Evolutionary conservation across 23 red algal species (phyloP).

Genomic region (Porphyridium purpureum): DNA sequence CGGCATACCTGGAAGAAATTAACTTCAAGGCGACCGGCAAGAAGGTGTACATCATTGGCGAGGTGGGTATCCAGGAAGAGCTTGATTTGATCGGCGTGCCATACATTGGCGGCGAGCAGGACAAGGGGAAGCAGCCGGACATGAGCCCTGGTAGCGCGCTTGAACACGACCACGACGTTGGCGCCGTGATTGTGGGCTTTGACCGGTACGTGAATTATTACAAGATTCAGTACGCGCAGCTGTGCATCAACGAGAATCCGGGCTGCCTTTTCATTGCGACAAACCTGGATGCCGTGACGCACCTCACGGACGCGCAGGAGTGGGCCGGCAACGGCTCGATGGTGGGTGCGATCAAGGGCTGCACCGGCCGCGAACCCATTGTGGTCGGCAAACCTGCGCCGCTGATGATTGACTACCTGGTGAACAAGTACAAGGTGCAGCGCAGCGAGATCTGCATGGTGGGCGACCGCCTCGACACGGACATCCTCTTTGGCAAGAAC

Average conservation of each 20-base stretch:
- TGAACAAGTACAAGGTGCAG: slow-evolving; percentile 51
- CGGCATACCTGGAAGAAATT: slow-evolving; percentile 82
- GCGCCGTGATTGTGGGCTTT: slow-evolving; percentile 98
- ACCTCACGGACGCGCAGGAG: slow-evolving; percentile 96
- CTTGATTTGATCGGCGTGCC: slow-evolving; percentile 69
- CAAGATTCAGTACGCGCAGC: slow-evolving; percentile 96
- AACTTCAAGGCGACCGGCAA: slow-evolving; percentile 79
- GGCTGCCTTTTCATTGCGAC: slow-evolving; percentile 91
- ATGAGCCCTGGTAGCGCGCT: slow-evolving; percentile 62
- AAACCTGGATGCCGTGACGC: slow-evolving; percentile 88
- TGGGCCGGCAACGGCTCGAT: slow-evolving; percentile 98
- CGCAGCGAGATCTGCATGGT: slow-evolving; percentile 90
- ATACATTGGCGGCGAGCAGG: slow-evolving; percentile 65
- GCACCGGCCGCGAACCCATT: slow-evolving; percentile 80
- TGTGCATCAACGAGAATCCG: slow-evolving; percentile 86
- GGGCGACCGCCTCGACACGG: slow-evolving; percentile 96
- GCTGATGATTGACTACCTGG: slow-evolving; percentile 96
- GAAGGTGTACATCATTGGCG: slow-evolving; percentile 92
- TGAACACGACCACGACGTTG: slow-evolving; percentile 82
- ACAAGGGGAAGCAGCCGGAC: slow-evolving; percentile 68
- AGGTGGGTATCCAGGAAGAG: slow-evolving; percentile 80
- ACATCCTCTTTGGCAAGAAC: slow-evolving; percentile 93
- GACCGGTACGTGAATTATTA: slow-evolving; percentile 98
- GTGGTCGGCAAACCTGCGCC: slow-evolving; percentile 92
- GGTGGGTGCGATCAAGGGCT: slow-evolving; percentile 98